Evolutionary conservation across 352 stramenopile species (phyloP), one percentile per base, ranked within the genome.

Genomic region (Phytophthora parvispora): DNA sequence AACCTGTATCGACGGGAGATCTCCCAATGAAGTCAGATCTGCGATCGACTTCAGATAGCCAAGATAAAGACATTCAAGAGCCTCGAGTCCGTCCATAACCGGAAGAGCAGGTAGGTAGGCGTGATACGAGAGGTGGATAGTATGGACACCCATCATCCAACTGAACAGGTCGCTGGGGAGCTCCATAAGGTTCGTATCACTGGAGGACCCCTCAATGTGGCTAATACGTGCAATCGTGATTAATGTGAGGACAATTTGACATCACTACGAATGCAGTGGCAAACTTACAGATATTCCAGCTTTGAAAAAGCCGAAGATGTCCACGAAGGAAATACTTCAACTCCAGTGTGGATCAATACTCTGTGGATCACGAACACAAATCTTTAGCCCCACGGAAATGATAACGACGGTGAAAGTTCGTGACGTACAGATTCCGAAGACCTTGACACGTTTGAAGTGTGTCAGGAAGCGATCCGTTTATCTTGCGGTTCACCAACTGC

Each of bases 251-350:
- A 47, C 27, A 8, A 25, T 51, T 8, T 38, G 28, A 31, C 4
- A 13, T 22, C n/a, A 15, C 12, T 28, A 65, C 5, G 51, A 16
- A 40, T n/a, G n/a, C 20, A 24, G 20, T 15, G 20, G n/a, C 36
- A 13, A 48, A 69, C 71, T 22, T 75, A 83, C 75, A 83, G 54
- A 22, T 80, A 83, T 48, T 83, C 72, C 8, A 80, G 53, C 6
- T 83, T 72, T 2, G 52, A 42, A 31, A 83, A 80, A 0, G 64
- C 60, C 3, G 52, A 20, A n/a, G 48, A 68, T 20, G 61, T 54
- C 70, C 71, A 83, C 0, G 57, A 16, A 13, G 74, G 74, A 20
- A 82, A 64, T 9, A 36, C 15, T 50, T 70, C 34, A 1, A 82
- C 65, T 22, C 59, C 67, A 2, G 70, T 77, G 60, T 77, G 63